Evolutionary conservation across 805 yeast species (phyloP).

Genomic region (Candida coleopterorum): DNA sequence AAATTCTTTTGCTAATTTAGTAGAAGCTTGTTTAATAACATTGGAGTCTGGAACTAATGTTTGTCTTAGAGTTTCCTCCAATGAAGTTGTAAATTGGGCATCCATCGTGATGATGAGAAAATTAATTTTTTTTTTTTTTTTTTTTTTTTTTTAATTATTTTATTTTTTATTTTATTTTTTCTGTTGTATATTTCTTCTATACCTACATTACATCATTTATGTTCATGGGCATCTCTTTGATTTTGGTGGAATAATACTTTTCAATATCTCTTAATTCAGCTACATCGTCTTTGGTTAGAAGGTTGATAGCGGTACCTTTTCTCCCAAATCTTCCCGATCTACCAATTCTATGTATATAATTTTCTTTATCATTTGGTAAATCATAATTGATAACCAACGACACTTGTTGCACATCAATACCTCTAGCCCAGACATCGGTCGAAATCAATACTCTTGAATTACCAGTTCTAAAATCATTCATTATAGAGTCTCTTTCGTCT

Average conservation of each 20-base stretch:
- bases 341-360: conserved; percentile 96
- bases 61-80: conserved; percentile 75
- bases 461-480: conserved; percentile 95
- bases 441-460: conserved; percentile 90
- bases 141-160: not conserved
- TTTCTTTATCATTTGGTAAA: conserved; percentile 87
- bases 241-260: conserved; percentile 66
- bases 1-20: conserved; percentile 65
- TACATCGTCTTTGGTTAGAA: conserved; percentile 77
- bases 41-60: conserved; percentile 78
- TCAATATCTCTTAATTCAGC: conserved; percentile 71
- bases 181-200: not conserved
- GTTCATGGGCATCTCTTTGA: conserved; percentile 76
- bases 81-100: conserved; percentile 58
- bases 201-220: conserved; percentile 39
- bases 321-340: conserved; percentile 98
- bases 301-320: conserved; percentile 96
- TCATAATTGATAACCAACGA: conserved; percentile 94
- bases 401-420: conserved; percentile 97
- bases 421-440: conserved; percentile 97
- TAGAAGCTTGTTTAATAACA: conserved; percentile 79
- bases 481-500: conserved; percentile 87
- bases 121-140: conserved; percentile 1
- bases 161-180: conserved; percentile 1
- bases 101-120: conserved; percentile 45